These are phyloP conservation scores for Cenchrus purpureus DNA, from an alignment of 176 grass and related monocot genomes.

Conservation along the genomic window DNA sequence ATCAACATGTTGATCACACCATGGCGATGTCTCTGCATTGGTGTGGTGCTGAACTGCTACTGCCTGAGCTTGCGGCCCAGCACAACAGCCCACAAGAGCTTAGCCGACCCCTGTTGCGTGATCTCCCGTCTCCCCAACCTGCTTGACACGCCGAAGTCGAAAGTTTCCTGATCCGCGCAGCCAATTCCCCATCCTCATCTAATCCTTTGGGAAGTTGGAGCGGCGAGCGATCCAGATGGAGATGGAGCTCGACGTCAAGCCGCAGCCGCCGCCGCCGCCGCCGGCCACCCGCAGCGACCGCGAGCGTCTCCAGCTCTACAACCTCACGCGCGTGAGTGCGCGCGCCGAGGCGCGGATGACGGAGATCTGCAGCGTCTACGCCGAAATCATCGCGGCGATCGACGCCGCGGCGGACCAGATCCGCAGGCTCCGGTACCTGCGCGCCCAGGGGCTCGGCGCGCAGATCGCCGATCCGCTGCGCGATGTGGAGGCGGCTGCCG, in stretches of 20 bases:
- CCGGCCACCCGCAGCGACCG: not conserved
- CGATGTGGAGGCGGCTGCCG: not conserved
- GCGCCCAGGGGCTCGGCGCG: not conserved
- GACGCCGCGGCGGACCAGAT: not conserved
- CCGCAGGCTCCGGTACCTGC: not conserved
- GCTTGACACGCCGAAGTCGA: not conserved
- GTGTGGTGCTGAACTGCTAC: too few relatives aligned
- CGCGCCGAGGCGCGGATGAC: not conserved
- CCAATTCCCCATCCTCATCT: too few relatives aligned
- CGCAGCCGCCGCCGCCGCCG: not conserved
- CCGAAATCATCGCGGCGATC: not conserved
- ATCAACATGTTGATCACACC: too few relatives aligned
- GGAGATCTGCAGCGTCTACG: not conserved
- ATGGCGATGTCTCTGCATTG: too few relatives aligned
- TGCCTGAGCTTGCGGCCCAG: too few relatives aligned
- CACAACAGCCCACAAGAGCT: too few relatives aligned
- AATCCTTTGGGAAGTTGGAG: too few relatives aligned
- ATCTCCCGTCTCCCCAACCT: too few relatives aligned
- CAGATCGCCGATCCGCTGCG: not conserved
- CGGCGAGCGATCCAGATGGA: not conserved
- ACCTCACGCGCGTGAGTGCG: not conserved
- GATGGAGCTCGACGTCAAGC: constrained; percentile 7
- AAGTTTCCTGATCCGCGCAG: not conserved
- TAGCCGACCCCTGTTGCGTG: too few relatives aligned
- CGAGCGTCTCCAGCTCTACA: not conserved